Evolutionary conservation across 1,284 basidiomycete species (phyloP).

Genomic region (Irpex rosettiformis): DNA sequence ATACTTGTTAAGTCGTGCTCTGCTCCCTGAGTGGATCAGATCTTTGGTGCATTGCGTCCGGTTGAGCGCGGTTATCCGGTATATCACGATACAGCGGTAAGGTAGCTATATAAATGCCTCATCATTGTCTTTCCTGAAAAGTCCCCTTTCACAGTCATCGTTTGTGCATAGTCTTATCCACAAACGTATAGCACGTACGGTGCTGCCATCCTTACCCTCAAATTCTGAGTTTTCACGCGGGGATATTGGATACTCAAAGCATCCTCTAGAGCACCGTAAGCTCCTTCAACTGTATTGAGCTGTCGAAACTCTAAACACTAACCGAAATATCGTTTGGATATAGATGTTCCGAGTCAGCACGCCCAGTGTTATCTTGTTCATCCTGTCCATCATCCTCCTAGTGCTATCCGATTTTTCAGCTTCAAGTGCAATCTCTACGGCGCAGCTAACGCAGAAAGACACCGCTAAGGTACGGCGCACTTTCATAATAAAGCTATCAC

Average conservation of each 20-base stretch:
- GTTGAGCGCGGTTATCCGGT: neutral
- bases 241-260: no score
- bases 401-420: neutral
- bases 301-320: neutral
- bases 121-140: neutral
- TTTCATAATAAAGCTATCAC: neutral
- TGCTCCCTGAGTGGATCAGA: neutral
- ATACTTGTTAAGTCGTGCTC: neutral
- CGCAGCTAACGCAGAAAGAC: neutral
- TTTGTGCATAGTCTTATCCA: no score
- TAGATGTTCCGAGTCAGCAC: neutral
- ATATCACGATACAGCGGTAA: neutral
- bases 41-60: neutral
- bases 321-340: neutral
- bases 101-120: neutral
- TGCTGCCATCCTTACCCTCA: no score
- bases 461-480: neutral
- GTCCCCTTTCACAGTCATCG: neutral
- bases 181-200: no score
- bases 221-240: no score
- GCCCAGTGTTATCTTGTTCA: neutral
- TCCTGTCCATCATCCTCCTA: neutral
- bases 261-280: neutral
- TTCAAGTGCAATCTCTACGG: neutral
- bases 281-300: neutral